Conservation (phyloP, 768 basidiomycete genomes). For the Kwoniella sp. region DNA sequence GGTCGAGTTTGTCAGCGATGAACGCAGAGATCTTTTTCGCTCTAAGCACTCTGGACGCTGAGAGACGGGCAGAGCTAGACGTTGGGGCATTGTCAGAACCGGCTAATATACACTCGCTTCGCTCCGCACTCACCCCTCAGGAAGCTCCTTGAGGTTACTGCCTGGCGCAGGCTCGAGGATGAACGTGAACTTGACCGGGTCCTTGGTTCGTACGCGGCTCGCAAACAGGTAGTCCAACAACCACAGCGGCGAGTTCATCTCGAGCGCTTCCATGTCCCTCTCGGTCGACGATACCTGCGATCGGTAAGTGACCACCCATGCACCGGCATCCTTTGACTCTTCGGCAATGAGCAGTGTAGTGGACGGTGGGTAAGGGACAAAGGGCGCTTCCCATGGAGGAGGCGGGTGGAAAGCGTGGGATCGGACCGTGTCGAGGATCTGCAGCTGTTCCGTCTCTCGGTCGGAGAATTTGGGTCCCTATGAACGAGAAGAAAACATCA, state of each 20-base stretch:
- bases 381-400: slow-evolving; percentile 66
- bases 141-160: slow-evolving; percentile 69
- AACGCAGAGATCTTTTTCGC: slow-evolving; percentile 78
- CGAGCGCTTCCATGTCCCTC: slow-evolving; percentile 59
- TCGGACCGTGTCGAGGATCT: slow-evolving; percentile 49
- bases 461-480: slow-evolving; percentile 37
- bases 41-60: slow-evolving; percentile 78
- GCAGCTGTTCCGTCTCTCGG: slow-evolving; percentile 46
- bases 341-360: slow-evolving; percentile 74
- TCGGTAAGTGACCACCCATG: slow-evolving; percentile 71
- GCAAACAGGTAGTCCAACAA: slow-evolving; percentile 76
- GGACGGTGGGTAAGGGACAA: slow-evolving; percentile 58
- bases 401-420: slow-evolving; percentile 58
- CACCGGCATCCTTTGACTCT: slow-evolving; percentile 58
- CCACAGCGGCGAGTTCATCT: slow-evolving; percentile 81
- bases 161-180: slow-evolving; percentile 67
- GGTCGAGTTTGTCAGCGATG: slow-evolving; percentile 64
- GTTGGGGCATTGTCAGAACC: neutral
- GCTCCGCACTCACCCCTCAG: slow-evolving; percentile 77
- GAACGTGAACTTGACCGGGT: slow-evolving; percentile 76
- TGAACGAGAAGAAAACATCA: neutral
- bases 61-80: slow-evolving; percentile 72
- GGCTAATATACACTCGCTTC: neutral
- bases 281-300: slow-evolving; percentile 62
- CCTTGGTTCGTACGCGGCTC: slow-evolving; percentile 55